Base-by-base conservation (phyloP, 1,284 basidiomycete species). In the Cerrena zonata region DNA sequence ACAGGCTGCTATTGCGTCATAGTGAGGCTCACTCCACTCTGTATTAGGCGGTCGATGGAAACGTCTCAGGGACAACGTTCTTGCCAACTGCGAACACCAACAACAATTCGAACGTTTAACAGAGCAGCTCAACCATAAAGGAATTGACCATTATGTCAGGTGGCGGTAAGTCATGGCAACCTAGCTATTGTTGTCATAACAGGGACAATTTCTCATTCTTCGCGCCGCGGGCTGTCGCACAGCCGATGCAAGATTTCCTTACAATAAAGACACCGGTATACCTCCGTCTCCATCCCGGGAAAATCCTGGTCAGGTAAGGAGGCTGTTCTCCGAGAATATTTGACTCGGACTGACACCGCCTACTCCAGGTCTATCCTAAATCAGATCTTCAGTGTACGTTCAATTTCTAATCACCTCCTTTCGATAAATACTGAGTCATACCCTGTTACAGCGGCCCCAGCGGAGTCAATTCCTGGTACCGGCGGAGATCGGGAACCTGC, bases 171-270 rank as follows among this genome's bases (percentile, higher is more conserved):
- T 22, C 51, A 57, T 47, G 50, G 55, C 54, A 40, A 40, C 47
- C 19, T 25, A 4, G 21, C 24, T 23, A 7, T 36, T 18, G 7
- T 34, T n/a, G 15, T 38, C 22, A 12, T 27, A 15, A 26, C 21
- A n/a, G 13, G 25, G 24, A 21, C 19, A 27, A 11, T 13, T n/a
- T n/a, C 15, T 22, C 27, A 30, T 34, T 23, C 15, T n/a, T n/a
- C 44, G 39, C 23, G 26, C 38, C 5, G 19, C 18, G 7, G 24
- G 19, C 30, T 40, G 2, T 24, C 11, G 41, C 26, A 1, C 37
- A 66, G 65, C 53, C 45, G 58, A 65, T 39, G 56, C 62, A 3
- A 64, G 64, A 40, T 66, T 64, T 54, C 63, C 63, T 25, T 54
- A 56, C 15, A 61, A 62, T 24, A 49, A 50, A 15, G 44, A 49